Evolutionary conservation across 345 rosid species (phyloP), one percentile per base, ranked within the genome.

Genomic region (Citrus maxima): DNA sequence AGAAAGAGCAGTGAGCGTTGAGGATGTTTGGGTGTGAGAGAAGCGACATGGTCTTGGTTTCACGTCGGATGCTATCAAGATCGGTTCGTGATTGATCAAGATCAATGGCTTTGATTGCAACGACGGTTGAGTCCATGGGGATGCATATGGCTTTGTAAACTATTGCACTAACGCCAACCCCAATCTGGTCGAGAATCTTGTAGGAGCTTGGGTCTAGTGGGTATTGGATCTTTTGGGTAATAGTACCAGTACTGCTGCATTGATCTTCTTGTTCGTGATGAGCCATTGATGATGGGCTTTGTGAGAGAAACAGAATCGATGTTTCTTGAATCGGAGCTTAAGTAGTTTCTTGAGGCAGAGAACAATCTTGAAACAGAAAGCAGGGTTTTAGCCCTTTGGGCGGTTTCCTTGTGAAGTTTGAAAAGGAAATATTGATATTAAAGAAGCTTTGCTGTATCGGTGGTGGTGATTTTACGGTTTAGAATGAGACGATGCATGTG

Each of bases 31-130:
- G 95, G 80, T 92, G 98, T 25, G 95, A 90, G 49, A 91, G 89
- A 42, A 95, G 92, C 62, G 93, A 87, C 91, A 93, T 86, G 32
- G 89, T 95, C 85, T 93, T 95, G 86, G 85, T 87, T 85, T 93
- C 96, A 4, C 93, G 84, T 18, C 96, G 88, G 62, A 95, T 65
- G 65, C 81, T 84, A 67, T 93, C 97, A 9, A 95, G 83, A 77
- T 93, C 93, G 1, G 92, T 85, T 0, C 90, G 81, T 59, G 93
- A 84, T 61, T 79, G 88, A 75, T 93, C 98, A 28, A 95, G 93
- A 81, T 95, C 87, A 46, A 95, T 92, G 77, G 95, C 85, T 83
- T 95, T 95, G 77, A 93, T 93, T 62, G 98, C 98, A 2, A 95
- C 98, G 0, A 86, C 61, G 1, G 79, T 75, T 2, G 93, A 88